Percentiles rank a stretch among this genome's conserved stretches.
Conservation (phyloP, 2,329 filamentous ascomycete genomes). For the Microsporum ferrugineum region DNA sequence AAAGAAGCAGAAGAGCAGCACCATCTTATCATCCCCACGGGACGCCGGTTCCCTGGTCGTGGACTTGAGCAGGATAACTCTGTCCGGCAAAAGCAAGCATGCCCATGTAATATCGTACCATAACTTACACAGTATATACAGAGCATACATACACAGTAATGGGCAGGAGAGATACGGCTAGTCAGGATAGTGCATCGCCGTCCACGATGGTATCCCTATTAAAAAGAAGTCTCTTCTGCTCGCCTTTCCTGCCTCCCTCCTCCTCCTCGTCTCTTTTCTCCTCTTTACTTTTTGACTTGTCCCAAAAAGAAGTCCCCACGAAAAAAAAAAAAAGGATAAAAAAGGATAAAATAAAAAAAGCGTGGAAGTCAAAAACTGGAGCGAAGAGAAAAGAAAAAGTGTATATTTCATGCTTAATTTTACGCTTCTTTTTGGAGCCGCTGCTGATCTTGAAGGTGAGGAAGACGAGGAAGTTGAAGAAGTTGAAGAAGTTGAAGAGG, state of each 20-base stretch:
- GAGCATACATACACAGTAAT: too few species aligned
- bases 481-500: not conserved
- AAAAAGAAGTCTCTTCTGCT: not conserved
- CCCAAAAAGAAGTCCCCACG: too few species aligned
- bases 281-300: not conserved
- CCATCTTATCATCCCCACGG: not conserved
- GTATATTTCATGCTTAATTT: conserved; percentile 4
- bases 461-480: not conserved
- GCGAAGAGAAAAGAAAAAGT: not conserved
- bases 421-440: not conserved
- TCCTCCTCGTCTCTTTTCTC: not conserved
- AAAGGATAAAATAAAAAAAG: not conserved
- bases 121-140: too few species aligned
- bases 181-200: too few species aligned
- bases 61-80: not conserved
- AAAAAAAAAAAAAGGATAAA: not conserved
- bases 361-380: not conserved
- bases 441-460: not conserved
- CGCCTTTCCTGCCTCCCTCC: not conserved
- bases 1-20: too few species aligned
- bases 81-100: not conserved
- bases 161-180: too few species aligned
- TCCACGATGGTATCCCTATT: too few species aligned
- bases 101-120: too few species aligned
- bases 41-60: not conserved